These are phyloP conservation scores for Exophiala sp. DNA, from an alignment of 2,329 filamentous ascomycete species.

Conservation along the genomic window DNA sequence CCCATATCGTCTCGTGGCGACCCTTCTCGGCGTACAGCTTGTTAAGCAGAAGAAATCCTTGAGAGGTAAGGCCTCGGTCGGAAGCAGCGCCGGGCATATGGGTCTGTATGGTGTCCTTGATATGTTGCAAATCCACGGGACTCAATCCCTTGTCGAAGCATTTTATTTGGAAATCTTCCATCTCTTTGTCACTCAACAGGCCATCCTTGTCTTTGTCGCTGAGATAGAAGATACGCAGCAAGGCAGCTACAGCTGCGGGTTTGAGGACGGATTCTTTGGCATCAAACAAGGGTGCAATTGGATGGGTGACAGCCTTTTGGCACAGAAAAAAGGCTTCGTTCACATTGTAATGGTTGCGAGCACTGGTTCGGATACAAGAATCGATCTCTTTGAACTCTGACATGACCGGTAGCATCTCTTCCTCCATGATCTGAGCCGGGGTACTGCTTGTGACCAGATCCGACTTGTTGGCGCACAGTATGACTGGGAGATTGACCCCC, in stretches of 20 bases:
- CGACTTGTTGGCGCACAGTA: slow-evolving; percentile 96
- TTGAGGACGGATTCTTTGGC: slow-evolving; percentile 88
- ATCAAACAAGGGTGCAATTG: slow-evolving; percentile 92
- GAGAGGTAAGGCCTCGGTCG: slow-evolving; percentile 68
- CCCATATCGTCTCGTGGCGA: slow-evolving; percentile 96
- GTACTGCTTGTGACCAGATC: slow-evolving; percentile 70
- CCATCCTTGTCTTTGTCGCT: slow-evolving; percentile 96
- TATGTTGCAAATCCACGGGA: slow-evolving; percentile 75
- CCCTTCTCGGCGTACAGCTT: slow-evolving; percentile 97
- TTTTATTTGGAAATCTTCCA: slow-evolving; percentile 81
- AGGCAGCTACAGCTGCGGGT: slow-evolving; percentile 76
- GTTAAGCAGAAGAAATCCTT: slow-evolving; percentile 83
- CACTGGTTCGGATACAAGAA: slow-evolving; percentile 91
- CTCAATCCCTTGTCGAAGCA: slow-evolving; percentile 86
- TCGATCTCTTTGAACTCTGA: slow-evolving; percentile 98
- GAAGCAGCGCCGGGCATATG: slow-evolving; percentile 57
- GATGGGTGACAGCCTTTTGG: slow-evolving; percentile 95
- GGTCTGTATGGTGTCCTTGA: slow-evolving; percentile 79
- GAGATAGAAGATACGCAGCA: slow-evolving; percentile 88
- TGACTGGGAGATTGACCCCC: slow-evolving; percentile 96
- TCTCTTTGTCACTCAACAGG: slow-evolving; percentile 80
- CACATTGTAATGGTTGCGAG: slow-evolving; percentile 84
- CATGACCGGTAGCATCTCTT: slow-evolving; percentile 98
- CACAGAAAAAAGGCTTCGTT: slow-evolving; percentile 97
- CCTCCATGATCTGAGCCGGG: slow-evolving; percentile 80